Evolutionary conservation across 225 moss, liverwort and hornwort species (phyloP), one percentile per base, ranked within the genome.

Genomic region (Pleurozium schreberi): DNA sequence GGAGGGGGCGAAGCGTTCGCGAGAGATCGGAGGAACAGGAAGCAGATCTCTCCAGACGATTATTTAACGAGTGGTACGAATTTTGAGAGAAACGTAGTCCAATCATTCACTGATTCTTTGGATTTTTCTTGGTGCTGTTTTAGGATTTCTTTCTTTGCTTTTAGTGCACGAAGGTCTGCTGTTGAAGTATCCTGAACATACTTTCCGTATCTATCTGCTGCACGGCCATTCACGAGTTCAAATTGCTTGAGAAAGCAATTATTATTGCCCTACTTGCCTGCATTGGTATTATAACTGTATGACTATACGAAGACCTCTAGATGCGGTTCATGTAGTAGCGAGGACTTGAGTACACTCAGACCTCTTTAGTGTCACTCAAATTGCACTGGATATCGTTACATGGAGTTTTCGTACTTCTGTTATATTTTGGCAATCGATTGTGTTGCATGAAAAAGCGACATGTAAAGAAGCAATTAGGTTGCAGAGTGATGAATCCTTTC

Each of bases 1-100:
- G 71, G 77, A 36, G 84, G 52, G 38, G 92, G 88, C 33, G 90
- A 86, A 84, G 95, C 95, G 33, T 10, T 85, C 67, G 95, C 95
- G 55, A 90, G 95, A 84, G 93, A 92, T 91, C 92, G 95, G 74
- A 85, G 94, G 75, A 93, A 91, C 78, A 91, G 69, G 88, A 95
- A 91, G 91, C 90, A 90, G 84, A 87, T 95, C 25, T 55, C 90
- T 60, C 77, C 89, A 7, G 91, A 85, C 74, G 94, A 94, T 88
- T 95, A 94, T 83, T 69, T 89, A 49, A 95, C 94, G 66, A 94
- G 90, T 82, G 90, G 94, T 94, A 88, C 16, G 85, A 88, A 59
- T 78, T 91, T 31, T 45, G 69, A 57, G 47, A 75, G 64, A 87
- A 78, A 74, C 36, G 38, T 88, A 71, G 50, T 82, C 36, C 27